Base-by-base conservation (phyloP, 768 basidiomycete genomes). In the Agaricus blazei region DNA sequence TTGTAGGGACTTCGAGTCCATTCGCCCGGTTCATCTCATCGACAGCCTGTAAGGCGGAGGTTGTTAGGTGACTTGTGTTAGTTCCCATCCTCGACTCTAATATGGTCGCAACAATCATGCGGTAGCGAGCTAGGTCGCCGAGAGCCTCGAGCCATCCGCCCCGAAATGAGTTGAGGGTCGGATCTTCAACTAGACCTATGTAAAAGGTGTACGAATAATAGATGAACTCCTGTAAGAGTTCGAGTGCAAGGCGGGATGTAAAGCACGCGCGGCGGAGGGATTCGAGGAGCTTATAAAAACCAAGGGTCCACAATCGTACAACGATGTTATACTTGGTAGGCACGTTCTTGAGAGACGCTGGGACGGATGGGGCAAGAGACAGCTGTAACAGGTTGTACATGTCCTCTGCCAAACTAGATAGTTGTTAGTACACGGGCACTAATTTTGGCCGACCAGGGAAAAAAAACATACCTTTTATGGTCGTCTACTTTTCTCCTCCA, bases 311-410 rank as follows among this genome's bases (percentile, higher is more conserved):
- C 0, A 98, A 78, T 9, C 96, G 84, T 40, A 87, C 85, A 58
- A 96, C 90, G 63, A 98, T 95, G 70, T 97, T 97, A 75, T 98
- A 98, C 64, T 94, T 95, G 38, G 82, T 84, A 0, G 96, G 93
- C 48, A 98, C 90, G 56, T 87, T 85, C 44, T 93, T 88, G 1
- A 98, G 73, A 0, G 93, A 94, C 0, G 90, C 85, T 0, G 97
- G 96, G 0, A 96, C 87, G 9, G 83, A 83, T 0, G 94, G 92
- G 2, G 94, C 86, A 38, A 92, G 81, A 0, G 93, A 90, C 1
- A 96, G 83, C 38, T 84, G 80, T 51, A 99, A 81, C 27, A 99
- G 81, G 57, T 90, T 87, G 69, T 94, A 93, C 62, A 96, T 92
- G 57, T 83, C 81, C 61, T 98, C 95, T 0, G 90, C 93, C 4